Evolutionary conservation across 2,329 filamentous ascomycete genomes (phyloP).

Genomic region (Exophiala bonariae): DNA sequence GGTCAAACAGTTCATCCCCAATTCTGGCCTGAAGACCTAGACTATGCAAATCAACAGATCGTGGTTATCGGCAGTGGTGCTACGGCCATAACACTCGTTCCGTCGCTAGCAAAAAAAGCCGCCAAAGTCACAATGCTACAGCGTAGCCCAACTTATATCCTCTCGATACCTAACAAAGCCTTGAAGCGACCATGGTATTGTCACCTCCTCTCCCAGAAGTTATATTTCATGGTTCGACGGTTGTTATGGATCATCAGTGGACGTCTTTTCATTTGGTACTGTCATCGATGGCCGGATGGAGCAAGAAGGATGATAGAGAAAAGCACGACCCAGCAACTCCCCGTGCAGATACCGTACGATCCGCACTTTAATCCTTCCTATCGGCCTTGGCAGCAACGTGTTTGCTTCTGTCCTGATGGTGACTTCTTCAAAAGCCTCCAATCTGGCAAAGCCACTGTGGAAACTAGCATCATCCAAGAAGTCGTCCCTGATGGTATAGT

Average conservation of each 20-base stretch:
- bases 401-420: conserved; percentile 60
- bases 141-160: conserved; percentile 70
- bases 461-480: conserved; percentile 54
- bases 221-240: conserved; percentile 14
- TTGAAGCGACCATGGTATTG: not conserved
- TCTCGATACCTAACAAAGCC: conserved; percentile 31
- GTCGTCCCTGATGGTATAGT: conserved; percentile 52
- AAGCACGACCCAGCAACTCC: conserved; percentile 9
- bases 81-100: conserved; percentile 75
- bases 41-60: conserved; percentile 66
- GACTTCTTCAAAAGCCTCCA: conserved; percentile 57
- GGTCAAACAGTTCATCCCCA: conserved; percentile 68
- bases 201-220: conserved; percentile 6
- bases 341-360: conserved; percentile 47
- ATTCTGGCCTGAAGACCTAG: conserved; percentile 70
- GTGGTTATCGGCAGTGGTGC: conserved; percentile 76
- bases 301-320: conserved; percentile 9
- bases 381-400: conserved; percentile 69
- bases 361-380: conserved; percentile 66
- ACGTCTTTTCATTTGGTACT: conserved; percentile 14
- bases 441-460: conserved; percentile 51
- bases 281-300: conserved; percentile 13
- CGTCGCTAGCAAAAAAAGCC: conserved; percentile 65
- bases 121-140: conserved; percentile 75
- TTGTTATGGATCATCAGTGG: conserved; percentile 9